A percentile compares a stretch with the other conserved stretches of the same genome.
These are phyloP conservation scores for California macrophylla DNA, from an alignment of 441 rosid genomes.

Conservation along the genomic window DNA sequence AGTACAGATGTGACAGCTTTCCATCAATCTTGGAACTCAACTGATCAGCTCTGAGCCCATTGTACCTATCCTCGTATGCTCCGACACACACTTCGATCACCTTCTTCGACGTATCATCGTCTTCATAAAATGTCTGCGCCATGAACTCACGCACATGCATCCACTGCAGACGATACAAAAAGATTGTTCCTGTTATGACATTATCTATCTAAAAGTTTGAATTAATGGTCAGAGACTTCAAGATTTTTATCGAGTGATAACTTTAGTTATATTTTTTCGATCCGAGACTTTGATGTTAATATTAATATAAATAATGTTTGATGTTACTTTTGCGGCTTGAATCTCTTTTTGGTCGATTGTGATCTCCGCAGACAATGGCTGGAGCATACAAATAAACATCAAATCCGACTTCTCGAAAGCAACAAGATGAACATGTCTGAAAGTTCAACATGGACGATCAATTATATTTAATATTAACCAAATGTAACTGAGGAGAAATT, in stretches of 20 bases:
- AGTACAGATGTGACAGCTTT: conserved; percentile 26
- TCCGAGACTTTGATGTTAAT: too few relatives aligned
- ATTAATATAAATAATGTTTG: background rate
- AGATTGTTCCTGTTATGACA: too few relatives aligned
- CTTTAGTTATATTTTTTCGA: background rate
- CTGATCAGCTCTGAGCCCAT: conserved; percentile 29
- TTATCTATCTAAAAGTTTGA: too few relatives aligned
- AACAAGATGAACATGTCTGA: conserved; percentile 32
- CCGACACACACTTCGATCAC: conserved; percentile 28
- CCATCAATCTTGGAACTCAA: conserved; percentile 38
- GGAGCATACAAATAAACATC: conserved; percentile 33
- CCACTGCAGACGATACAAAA: conserved; percentile 21
- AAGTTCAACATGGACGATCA: background rate
- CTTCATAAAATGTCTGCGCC: conserved; percentile 26
- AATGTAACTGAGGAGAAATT: too few relatives aligned
- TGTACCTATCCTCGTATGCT: conserved; percentile 22
- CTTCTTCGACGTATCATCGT: conserved; percentile 32
- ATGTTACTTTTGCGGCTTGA: conserved; percentile 28
- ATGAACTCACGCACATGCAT: conserved; percentile 28
- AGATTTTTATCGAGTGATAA: too few relatives aligned
- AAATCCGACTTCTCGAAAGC: conserved; percentile 41
- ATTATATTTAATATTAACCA: too few relatives aligned
- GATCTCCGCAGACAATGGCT: conserved; percentile 31
- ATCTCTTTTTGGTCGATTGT: conserved; percentile 31
- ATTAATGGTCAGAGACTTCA: too few relatives aligned